A percentile compares a stretch with the other conserved stretches of the same genome.
Conservation (phyloP, 2,329 filamentous ascomycete genomes). For the Aspergillus japonicus region DNA sequence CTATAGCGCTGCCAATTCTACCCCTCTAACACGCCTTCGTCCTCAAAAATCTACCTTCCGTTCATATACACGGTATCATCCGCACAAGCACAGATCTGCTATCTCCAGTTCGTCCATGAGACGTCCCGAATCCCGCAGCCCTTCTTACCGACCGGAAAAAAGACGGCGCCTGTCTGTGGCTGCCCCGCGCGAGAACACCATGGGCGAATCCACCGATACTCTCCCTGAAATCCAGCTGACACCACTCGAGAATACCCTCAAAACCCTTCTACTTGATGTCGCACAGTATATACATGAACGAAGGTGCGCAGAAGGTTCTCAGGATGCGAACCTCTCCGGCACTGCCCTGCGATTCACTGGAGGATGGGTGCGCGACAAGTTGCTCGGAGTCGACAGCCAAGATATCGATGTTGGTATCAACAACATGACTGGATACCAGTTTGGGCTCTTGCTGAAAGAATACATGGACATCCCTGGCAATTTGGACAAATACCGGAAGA, state of each 20-base stretch:
- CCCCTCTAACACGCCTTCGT: not conserved
- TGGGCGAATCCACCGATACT: slow-evolving; percentile 20
- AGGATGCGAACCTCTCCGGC: slow-evolving; percentile 18
- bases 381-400: slow-evolving; percentile 47
- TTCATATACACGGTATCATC: not conserved
- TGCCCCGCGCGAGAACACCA: slow-evolving; percentile 24
- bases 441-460: slow-evolving; percentile 45
- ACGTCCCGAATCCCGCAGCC: slow-evolving; percentile 17
- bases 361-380: slow-evolving; percentile 53
- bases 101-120: slow-evolving; percentile 27
- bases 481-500: slow-evolving; percentile 45
- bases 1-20: not conserved
- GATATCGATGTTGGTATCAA: slow-evolving; percentile 52
- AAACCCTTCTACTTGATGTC: slow-evolving; percentile 77
- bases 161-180: slow-evolving; percentile 32
- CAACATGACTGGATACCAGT: slow-evolving; percentile 51
- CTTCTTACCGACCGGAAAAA: slow-evolving; percentile 30
- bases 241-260: slow-evolving; percentile 68
- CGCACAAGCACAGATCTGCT: not conserved
- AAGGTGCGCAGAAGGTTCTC: slow-evolving; percentile 42
- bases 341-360: slow-evolving; percentile 50
- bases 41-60: not conserved
- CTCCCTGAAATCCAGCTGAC: slow-evolving; percentile 59
- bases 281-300: slow-evolving; percentile 60
- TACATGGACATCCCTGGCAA: slow-evolving; percentile 43